Evolutionary conservation across 305 asterid species (phyloP).

Genomic region (Rubia tinctorum): DNA sequence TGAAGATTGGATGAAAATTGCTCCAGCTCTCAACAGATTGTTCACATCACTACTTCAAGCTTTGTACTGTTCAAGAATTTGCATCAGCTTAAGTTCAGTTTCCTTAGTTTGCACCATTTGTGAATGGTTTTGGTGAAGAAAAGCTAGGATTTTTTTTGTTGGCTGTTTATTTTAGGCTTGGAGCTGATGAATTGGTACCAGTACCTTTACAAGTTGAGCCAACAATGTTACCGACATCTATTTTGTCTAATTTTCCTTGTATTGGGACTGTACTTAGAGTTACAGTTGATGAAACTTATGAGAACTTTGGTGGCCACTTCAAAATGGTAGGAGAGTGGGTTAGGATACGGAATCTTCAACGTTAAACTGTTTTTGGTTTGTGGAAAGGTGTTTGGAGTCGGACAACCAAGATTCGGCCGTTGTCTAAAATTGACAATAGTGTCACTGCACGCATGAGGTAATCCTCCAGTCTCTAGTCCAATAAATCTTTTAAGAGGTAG

Average conservation of each 20-base stretch:
- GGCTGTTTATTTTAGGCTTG: conserved; percentile 7
- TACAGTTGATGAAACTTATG: conserved; percentile 13
- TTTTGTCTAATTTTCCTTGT: conserved; percentile 20
- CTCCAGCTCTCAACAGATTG: neutral
- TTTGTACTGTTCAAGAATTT: neutral
- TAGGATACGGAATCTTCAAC: conserved; percentile 24
- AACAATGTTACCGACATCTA: neutral
- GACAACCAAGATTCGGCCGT: conserved; percentile 20
- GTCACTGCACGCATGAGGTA: conserved; percentile 13
- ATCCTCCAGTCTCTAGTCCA: neutral
- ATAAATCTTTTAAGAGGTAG: neutral
- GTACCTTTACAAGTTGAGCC: conserved; percentile 5
- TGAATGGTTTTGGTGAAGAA: neutral
- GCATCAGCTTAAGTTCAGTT: neutral
- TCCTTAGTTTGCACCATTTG: neutral
- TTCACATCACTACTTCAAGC: neutral
- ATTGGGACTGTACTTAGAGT: conserved; percentile 27
- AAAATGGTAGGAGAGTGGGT: conserved; percentile 22
- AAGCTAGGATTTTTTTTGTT: neutral
- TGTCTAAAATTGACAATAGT: conserved; percentile 18
- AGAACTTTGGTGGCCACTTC: conserved; percentile 20
- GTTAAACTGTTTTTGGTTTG: conserved; percentile 20
- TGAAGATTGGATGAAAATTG: neutral
- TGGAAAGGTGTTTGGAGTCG: conserved; percentile 24
- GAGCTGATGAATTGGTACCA: conserved; percentile 1